Percentiles rank a stretch among this genome's conserved stretches.
These are phyloP conservation scores for Solanum ahanhuiri DNA, from an alignment of 257 asterid genomes.

Conservation along the genomic window DNA sequence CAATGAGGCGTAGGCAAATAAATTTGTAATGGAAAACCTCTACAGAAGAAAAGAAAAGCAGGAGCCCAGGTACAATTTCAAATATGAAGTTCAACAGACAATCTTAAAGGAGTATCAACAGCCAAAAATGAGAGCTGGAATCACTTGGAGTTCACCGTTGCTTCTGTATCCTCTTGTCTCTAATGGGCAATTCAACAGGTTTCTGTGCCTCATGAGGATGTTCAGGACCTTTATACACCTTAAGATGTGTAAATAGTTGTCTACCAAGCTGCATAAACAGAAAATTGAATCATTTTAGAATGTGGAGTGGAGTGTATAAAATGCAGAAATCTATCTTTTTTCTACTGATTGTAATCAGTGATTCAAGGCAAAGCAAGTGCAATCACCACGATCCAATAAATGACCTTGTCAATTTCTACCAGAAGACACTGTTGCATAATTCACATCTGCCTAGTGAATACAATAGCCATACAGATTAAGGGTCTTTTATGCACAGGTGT, in stretches of 20 bases:
- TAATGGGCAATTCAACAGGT: constrained; percentile 69
- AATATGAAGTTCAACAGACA: neutral
- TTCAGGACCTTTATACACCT: constrained; percentile 79
- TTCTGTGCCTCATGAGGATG: constrained; percentile 96
- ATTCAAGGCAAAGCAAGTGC: neutral
- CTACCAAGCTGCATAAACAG: constrained; percentile 75
- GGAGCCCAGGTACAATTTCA: neutral
- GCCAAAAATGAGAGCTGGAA: neutral
- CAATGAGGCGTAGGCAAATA: neutral
- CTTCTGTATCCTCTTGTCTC: constrained; percentile 78
- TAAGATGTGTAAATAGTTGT: constrained; percentile 69
- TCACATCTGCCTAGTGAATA: neutral
- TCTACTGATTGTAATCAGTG: neutral
- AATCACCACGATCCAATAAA: neutral
- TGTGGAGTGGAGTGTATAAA: neutral
- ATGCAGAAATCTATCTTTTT: neutral
- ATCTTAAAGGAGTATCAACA: neutral
- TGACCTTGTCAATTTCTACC: neutral
- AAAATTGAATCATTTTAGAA: neutral
- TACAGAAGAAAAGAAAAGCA: neutral
- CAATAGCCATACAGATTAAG: neutral
- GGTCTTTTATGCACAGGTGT: neutral
- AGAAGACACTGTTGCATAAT: neutral
- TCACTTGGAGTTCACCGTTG: neutral
- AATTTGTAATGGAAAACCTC: neutral